Percentiles rank a stretch among this genome's conserved stretches.
Conservation (phyloP, 2,329 filamentous ascomycete species). For the Cercospora sp. region DNA sequence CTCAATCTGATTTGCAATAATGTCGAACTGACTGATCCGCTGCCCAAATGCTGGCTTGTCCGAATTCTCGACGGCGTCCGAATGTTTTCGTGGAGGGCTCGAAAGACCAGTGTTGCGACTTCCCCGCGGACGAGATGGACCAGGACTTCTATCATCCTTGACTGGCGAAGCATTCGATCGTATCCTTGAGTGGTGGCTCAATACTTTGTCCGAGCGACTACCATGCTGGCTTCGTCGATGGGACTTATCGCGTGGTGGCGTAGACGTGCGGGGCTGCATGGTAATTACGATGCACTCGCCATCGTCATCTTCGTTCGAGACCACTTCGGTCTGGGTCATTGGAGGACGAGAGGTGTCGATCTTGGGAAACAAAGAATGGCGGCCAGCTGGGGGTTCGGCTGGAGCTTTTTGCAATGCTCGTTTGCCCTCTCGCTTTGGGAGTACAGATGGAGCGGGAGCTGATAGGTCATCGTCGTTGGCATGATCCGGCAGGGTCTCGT, state of each 20-base stretch:
- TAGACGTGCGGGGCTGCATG: conserved; percentile 27
- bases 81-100: not conserved
- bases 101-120: not conserved
- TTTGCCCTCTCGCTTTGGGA: not conserved
- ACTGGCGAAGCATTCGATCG: not conserved
- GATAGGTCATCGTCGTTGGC: not conserved
- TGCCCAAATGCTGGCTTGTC: conserved; percentile 27
- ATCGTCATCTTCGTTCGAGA: conserved; percentile 1
- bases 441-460: not conserved
- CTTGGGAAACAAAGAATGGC: not conserved
- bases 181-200: not conserved
- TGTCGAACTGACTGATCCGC: conserved; percentile 28
- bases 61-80: not conserved
- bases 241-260: conserved; percentile 10
- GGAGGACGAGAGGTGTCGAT: not conserved
- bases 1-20: conserved; percentile 35
- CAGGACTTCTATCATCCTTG: conserved; percentile 11
- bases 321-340: not conserved
- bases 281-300: conserved; percentile 30
- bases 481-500: not conserved
- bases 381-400: not conserved
- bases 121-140: conserved; percentile 10
- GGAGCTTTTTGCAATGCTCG: not conserved
- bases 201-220: not conserved
- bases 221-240: not conserved